Conservation (phyloP, 306 rosid species). For the Trifolium repens region DNA sequence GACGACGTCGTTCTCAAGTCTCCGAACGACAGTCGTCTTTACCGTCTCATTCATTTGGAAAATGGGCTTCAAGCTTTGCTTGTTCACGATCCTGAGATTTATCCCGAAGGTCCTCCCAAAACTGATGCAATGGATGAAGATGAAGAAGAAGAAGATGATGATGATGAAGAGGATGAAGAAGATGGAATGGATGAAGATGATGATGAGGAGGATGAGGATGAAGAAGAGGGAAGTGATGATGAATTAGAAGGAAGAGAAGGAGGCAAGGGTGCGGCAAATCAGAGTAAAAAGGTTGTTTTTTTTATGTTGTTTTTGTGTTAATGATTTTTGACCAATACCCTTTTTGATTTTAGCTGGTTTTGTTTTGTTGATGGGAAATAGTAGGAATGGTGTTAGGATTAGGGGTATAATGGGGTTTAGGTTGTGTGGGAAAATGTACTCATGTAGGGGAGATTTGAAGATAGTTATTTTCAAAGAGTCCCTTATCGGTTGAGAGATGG, state of each 20-base stretch:
- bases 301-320: slow-evolving; percentile 12
- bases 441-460: neutral
- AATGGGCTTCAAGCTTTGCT: slow-evolving; percentile 84
- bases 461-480: too few relatives aligned
- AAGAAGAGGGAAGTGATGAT: slow-evolving; percentile 34
- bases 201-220: slow-evolving; percentile 17
- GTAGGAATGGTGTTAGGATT: slow-evolving; percentile 3
- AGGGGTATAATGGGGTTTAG: neutral
- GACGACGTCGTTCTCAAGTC: slow-evolving; percentile 73
- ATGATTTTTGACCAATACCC: slow-evolving; percentile 21
- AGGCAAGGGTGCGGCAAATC: slow-evolving; percentile 55
- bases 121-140: slow-evolving; percentile 39
- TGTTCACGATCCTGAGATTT: slow-evolving; percentile 95
- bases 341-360: slow-evolving; percentile 18
- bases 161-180: neutral
- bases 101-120: slow-evolving; percentile 58
- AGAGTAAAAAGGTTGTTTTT: slow-evolving; percentile 77
- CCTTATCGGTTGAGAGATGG: too few relatives aligned
- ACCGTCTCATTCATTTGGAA: slow-evolving; percentile 65
- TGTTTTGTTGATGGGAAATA: slow-evolving; percentile 22
- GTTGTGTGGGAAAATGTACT: slow-evolving; percentile 10
- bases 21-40: slow-evolving; percentile 73
- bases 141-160: slow-evolving; percentile 29
- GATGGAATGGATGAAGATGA: slow-evolving; percentile 32
- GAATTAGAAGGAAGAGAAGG: slow-evolving; percentile 49